phyloP scores from a whole-genome alignment of 2,329 filamentous ascomycete species.

The Hypoxylon sp. region DNA sequence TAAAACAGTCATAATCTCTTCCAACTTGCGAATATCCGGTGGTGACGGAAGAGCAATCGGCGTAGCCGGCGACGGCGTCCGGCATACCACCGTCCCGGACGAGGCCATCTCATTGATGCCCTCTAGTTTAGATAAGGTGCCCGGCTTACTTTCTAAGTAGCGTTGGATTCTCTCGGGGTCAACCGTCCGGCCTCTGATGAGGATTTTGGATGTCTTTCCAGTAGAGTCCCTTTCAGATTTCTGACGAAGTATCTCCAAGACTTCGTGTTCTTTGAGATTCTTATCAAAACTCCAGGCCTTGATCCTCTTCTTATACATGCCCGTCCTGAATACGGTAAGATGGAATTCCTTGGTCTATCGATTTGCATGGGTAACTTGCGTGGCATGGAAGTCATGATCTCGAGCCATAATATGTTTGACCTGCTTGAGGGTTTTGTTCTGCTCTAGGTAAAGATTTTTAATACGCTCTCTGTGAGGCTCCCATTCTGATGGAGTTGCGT shows the following conservation, averaged over 20 bases:
- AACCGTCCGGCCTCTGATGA: slow-evolving; percentile 58
- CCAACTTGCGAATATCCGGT: slow-evolving; percentile 42
- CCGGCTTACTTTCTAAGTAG: slow-evolving; percentile 59
- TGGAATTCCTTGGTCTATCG: slow-evolving; percentile 1
- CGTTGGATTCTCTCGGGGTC: slow-evolving; percentile 60
- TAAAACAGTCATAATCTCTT: slow-evolving; percentile 46
- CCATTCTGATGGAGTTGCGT: slow-evolving; percentile 49
- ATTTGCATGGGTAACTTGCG: slow-evolving; percentile 52
- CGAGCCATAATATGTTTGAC: slow-evolving; percentile 59
- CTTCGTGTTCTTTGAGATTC: slow-evolving; percentile 60
- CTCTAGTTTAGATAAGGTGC: slow-evolving; percentile 24
- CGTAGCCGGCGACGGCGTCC: slow-evolving; percentile 21
- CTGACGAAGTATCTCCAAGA: slow-evolving; percentile 58
- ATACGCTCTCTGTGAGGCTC: slow-evolving; percentile 53
- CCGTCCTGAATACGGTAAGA: slow-evolving; percentile 53
- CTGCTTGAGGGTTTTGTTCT: slow-evolving; percentile 60
- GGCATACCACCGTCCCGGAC: slow-evolving; percentile 20
- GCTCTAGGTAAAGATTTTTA: slow-evolving; percentile 59
- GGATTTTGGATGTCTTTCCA: slow-evolving; percentile 56
- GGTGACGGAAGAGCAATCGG: slow-evolving; percentile 39
- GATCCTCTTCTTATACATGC: slow-evolving; percentile 62
- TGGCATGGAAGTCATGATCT: slow-evolving; percentile 58
- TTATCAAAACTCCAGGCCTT: slow-evolving; percentile 61
- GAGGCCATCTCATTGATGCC: background rate
- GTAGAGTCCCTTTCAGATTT: slow-evolving; percentile 57